A percentile compares a stretch with the other conserved stretches of the same genome.
These are phyloP conservation scores for Kodamaea jinghongensis DNA, from an alignment of 805 yeast genomes.

Conservation along the genomic window DNA sequence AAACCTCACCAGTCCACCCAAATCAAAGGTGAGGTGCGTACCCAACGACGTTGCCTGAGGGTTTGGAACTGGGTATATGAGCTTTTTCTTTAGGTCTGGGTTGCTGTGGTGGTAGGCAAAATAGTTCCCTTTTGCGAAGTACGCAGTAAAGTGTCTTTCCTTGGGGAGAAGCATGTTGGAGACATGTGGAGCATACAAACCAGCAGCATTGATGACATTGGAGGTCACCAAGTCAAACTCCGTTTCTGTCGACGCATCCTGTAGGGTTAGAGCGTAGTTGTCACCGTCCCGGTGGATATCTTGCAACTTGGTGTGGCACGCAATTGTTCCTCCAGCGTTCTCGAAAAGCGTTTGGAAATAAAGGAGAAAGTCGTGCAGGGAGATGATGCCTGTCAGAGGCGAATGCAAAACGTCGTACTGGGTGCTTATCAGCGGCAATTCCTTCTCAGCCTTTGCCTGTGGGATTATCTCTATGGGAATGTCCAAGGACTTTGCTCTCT, in stretches of 20 bases:
- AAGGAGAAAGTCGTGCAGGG: slow-evolving; percentile 73
- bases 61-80: slow-evolving; percentile 75
- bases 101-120: slow-evolving; percentile 51
- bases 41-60: slow-evolving; percentile 74
- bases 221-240: slow-evolving; percentile 47
- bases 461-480: slow-evolving; percentile 59
- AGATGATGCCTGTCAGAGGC: slow-evolving; percentile 81
- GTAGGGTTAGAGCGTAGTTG: slow-evolving; percentile 24
- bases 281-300: slow-evolving; percentile 18
- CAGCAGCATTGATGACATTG: slow-evolving; percentile 73
- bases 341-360: slow-evolving; percentile 56
- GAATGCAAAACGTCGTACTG: slow-evolving; percentile 61
- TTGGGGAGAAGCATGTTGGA: slow-evolving; percentile 68
- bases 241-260: slow-evolving; percentile 29
- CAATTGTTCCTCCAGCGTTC: slow-evolving; percentile 59
- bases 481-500: slow-evolving; percentile 48
- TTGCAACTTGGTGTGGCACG: slow-evolving; percentile 57
- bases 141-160: slow-evolving; percentile 54
- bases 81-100: slow-evolving; percentile 34
- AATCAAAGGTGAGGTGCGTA: slow-evolving; percentile 79
- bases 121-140: slow-evolving; percentile 84
- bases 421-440: slow-evolving; percentile 71
- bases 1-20: slow-evolving; percentile 75
- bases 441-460: slow-evolving; percentile 36
- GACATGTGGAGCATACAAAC: slow-evolving; percentile 69